Base-by-base conservation (phyloP, 169 alveolate genomes). In the Cryptosporidium tyzzeri region DNA sequence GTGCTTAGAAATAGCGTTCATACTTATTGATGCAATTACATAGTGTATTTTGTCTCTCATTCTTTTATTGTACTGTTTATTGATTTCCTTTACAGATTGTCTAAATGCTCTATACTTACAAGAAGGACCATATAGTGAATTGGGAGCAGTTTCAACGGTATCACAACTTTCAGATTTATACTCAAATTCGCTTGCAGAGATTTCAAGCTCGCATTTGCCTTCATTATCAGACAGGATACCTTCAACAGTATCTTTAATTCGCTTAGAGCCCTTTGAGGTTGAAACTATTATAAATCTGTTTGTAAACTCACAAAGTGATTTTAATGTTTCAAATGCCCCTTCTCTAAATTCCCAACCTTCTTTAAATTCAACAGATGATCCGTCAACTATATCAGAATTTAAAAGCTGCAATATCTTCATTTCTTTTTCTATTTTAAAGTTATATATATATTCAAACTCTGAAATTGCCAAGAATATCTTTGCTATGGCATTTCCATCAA, bases 311-410 rank as follows among this genome's bases (percentile, higher is more conserved):
- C 75, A 45, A 4, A 80, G 39, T 16, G 51, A 33, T 12, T 39
- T 55, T 33, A 80, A n/a, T 0, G 89, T 80, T 16, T 80, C 89
- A 18, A 23, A 48, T 3, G 89, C 89, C 10, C 75, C 75, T 26
- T 80, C 89, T 62, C 75, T 80, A 18, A 80, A 80, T 65, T 62
- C 75, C 65, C 89, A 80, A 31, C 89, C 89, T 23, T 80, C 75
- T 26, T 44, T 39, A 37, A 69, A 59, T 16, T 26, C 53, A 3
- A 62, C 5, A 21, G 89, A 80, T 12, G 89, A 80, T 1, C 35
- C 41, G n/a, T 80, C 69, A 6, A 80, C 89, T n/a, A 80, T 80
- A n/a, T 61, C 23, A 7, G 51, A 12, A 31, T 80, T 41, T 18
- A 80, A 33, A 29, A 62, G 23, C 59, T 80, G 55, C 23, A 80